Evolutionary conservation across 805 yeast genomes (phyloP), one percentile per base, ranked within the genome.

Genomic region (Saccharomycopsis babjevae): DNA sequence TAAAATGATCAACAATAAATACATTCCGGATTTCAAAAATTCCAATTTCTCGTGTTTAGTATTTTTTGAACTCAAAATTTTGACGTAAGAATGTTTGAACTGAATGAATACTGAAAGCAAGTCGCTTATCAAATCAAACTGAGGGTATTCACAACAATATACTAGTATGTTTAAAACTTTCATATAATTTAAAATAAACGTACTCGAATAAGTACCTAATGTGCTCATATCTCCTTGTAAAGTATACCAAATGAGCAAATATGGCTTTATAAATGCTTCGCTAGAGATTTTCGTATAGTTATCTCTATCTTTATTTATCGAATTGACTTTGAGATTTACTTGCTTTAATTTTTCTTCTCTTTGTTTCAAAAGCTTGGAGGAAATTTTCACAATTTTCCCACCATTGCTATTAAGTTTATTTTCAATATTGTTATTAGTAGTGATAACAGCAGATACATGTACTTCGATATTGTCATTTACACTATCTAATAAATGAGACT

Each of bases 371-470:
- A 63, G 42, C 52, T 50, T 57, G 13, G 62, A 59, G 15, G 65
- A 63, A 30, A 63, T 63, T 50, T 55, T 58, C 11, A 61, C 56
- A 28, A 61, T 28, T 54, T 58, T 63, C 3, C 65, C 65, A 25
- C 38, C 25, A 22, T 50, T 56, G 5, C 60, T 30, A 28, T 43
- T 34, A 30, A 61, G 3, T 36, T 46, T 34, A 25, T 60, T 59
- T 15, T 40, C 43, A 25, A 58, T 58, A 10, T 52, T 43, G 6
- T 57, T 38, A 36, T 42, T 60, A 13, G 34, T 57, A 10, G 6
- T 46, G 8, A 32, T n/a, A 43, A 18, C 13, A 46, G 25, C 22
- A 11, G 32, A 22, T 22, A 46, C 13, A 22, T 46, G 32, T 18
- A 32, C 22, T 8, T 22, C 54, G 11, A 62, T 60, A 22, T 42